These are phyloP conservation scores for Thalia dealbata DNA, from an alignment of 176 grass and related monocot genomes.

Conservation along the genomic window DNA sequence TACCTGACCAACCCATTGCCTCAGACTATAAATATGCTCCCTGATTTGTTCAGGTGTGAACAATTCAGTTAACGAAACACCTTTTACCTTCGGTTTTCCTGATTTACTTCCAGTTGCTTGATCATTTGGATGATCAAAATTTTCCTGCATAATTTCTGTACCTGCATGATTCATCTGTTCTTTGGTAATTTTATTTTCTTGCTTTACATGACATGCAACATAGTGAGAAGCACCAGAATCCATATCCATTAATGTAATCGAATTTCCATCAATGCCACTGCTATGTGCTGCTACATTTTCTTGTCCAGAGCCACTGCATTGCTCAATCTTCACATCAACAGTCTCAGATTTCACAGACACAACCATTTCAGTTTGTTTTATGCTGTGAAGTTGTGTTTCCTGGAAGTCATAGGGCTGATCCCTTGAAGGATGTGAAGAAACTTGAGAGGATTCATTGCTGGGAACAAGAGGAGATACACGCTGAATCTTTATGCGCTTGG, in stretches of 20 bases:
- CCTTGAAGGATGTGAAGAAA: slow-evolving; percentile 32
- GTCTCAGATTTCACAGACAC: slow-evolving; percentile 43
- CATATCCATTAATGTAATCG: slow-evolving; percentile 26
- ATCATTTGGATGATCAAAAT: slow-evolving; percentile 40
- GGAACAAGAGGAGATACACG: slow-evolving; percentile 20
- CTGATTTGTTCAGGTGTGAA: slow-evolving; percentile 95
- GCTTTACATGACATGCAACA: slow-evolving; percentile 48
- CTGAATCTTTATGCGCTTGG: slow-evolving; percentile 61
- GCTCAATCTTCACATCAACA: slow-evolving; percentile 37
- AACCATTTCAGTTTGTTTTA: slow-evolving; percentile 46
- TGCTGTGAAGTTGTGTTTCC: slow-evolving; percentile 33
- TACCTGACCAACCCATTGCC: slow-evolving; percentile 98
- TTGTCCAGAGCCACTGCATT: slow-evolving; percentile 7
- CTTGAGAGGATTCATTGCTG: slow-evolving; percentile 43
- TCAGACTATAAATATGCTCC: slow-evolving; percentile 76
- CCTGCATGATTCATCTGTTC: slow-evolving; percentile 39
- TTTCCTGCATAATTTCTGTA: slow-evolving; percentile 55
- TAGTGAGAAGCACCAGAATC: slow-evolving; percentile 39
- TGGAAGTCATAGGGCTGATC: slow-evolving; percentile 34
- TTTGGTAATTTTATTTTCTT: slow-evolving; percentile 52
- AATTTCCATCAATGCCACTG: slow-evolving; percentile 44
- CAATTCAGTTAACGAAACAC: slow-evolving; percentile 90
- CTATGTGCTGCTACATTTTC: slow-evolving; percentile 33
- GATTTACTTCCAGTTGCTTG: slow-evolving; percentile 54
- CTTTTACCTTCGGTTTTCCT: slow-evolving; percentile 93